These are phyloP conservation scores for Panicum miliaceum DNA, from an alignment of 176 grass and related monocot species.

Conservation along the genomic window DNA sequence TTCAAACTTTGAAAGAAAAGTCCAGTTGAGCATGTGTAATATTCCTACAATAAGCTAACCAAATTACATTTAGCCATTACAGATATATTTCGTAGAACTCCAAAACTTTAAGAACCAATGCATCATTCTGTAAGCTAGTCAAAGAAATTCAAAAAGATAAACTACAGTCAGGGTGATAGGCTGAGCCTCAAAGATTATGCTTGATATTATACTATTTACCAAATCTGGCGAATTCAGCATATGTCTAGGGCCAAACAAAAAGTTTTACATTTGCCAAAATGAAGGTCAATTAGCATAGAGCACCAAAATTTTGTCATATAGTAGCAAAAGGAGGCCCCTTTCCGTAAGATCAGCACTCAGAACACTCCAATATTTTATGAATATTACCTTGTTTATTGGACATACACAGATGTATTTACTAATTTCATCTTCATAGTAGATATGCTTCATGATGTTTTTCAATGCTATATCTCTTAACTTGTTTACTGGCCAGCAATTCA, in stretches of 20 bases:
- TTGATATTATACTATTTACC: neutral
- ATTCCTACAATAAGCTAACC: neutral
- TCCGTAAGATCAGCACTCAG: neutral
- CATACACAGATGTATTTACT: conserved; percentile 59
- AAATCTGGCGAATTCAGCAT: neutral
- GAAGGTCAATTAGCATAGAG: neutral
- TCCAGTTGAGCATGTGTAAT: neutral
- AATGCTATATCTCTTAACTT: conserved; percentile 57
- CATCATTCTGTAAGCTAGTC: neutral
- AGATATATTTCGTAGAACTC: neutral
- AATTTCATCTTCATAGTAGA: conserved; percentile 74
- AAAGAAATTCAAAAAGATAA: neutral
- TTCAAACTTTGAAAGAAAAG: neutral
- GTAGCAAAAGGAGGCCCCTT: neutral
- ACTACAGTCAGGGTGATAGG: neutral
- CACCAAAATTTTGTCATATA: neutral
- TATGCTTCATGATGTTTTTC: conserved; percentile 62
- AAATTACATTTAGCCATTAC: neutral
- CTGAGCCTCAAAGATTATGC: neutral
- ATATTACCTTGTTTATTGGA: conserved; percentile 67
- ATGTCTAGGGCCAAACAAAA: neutral
- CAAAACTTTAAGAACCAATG: neutral
- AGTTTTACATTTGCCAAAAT: neutral
- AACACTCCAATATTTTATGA: neutral
- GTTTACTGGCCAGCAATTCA: conserved; percentile 61